Base-by-base conservation (phyloP, 768 basidiomycete genomes). In the Suillus brevipes region DNA sequence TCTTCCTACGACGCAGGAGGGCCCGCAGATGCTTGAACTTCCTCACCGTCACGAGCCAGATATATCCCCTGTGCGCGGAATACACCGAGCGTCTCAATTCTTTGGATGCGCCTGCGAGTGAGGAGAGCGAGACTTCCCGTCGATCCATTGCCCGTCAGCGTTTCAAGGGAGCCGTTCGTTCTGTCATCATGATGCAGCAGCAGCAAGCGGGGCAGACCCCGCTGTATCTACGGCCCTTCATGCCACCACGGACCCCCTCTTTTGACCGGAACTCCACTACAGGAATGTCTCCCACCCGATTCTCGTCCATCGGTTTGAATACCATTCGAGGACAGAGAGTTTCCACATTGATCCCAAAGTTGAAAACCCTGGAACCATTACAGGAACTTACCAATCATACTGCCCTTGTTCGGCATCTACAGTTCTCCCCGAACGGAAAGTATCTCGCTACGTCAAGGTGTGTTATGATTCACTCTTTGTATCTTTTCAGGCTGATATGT, bases 381-480 rank as follows among this genome's bases (percentile, higher is more conserved):
- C 81, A 85, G 65, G 81, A 80, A 57, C 68, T 83, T 58, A 77
- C 72, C 25, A 79, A 80, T 23, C 84, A 85, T 62, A 75, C 77
- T 52, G 85, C 84, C 7, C 78, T 86, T 31, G 84, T 85, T 23
- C 73, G 84, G 56, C 83, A 85, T 67, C 70, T 85, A 55, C 83
- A 86, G 65, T 85, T 85, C 71, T 85, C 85, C 16, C 85, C 85
- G 6, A 81, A 84, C 67, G 84, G 84, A 43, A 78, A 79, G 67
- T 84, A 80, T 69, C 67, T 85, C 66, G 84, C 85, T 4, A 85
- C 85, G 2, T 85, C 85, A 38, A 84, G 84, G 78, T 80, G 64
- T 36, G 76, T 66, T 52, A 16, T 59, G 38, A n/a, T 63, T 45
- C 14, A 55, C 5, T 37, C 14, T 56, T 5, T 37, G 42, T 47